Base-by-base conservation (phyloP, 345 rosid species). In the Corchorus capsularis region DNA sequence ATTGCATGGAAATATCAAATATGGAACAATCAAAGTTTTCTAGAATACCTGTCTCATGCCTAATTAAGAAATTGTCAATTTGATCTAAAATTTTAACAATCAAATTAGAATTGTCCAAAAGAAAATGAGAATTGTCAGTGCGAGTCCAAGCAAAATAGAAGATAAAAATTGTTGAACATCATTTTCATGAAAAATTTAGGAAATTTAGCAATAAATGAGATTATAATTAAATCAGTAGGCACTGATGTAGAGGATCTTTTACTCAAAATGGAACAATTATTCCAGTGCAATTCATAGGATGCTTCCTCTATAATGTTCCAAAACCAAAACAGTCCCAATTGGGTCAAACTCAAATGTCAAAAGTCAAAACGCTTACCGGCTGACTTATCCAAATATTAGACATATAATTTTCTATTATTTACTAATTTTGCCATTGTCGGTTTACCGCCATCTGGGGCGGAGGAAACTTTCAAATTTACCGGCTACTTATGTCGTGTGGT, bases 281-380 rank as follows among this genome's bases (percentile, higher is more conserved):
- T 69, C 54, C 53, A 45, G 4, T 34, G 43, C 34, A 19, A 27
- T 1, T 41, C 20, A 22, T 43, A 49, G 78, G 74, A 80, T 76
- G 66, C 78, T 72, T 73, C 73, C 76, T 73, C 27, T 27, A 27
- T 27, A 12, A 45, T 53, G 47, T 17, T 43, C 34, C 56, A 6
- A 20, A 32, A 5, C 35, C 27, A 64, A 75, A 79, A 79, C 63
- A 16, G 6, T 39, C 17, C 12, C 19, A 3, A 2, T 37, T 39
- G 2, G 16, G 75, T 72, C 54, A 41, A 41, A 52, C 7, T 72
- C 54, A 41, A 41, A 69, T 14, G 61, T 17, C 61, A 69, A 52
- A 7, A 7, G 61, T 17, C 61, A 69, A 69, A 7, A 7, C 15
- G 17, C 56, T 67, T 22, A 7, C 13, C 43, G 1, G 22, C 10